Percentiles rank a stretch among this genome's conserved stretches.
phyloP scores from a whole-genome alignment of 2,329 filamentous ascomycete genomes.

The Lecanicillium sp. region DNA sequence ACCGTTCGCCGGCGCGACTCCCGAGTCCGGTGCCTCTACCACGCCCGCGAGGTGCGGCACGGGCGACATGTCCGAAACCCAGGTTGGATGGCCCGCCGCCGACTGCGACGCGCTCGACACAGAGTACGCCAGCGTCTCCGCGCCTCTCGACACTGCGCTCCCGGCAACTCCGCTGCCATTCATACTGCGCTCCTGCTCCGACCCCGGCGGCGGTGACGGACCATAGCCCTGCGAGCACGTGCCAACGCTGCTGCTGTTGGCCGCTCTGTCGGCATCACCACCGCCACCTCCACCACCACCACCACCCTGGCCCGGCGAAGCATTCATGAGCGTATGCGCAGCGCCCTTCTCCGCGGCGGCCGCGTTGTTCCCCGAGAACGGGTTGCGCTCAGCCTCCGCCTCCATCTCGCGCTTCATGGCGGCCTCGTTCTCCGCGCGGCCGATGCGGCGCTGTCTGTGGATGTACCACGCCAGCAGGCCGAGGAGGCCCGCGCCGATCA shows the following conservation, averaged over 20 bases:
- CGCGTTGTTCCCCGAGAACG: no score
- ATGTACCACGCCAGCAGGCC: background rate
- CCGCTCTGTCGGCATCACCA: no score
- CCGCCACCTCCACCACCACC: no score
- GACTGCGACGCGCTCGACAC: background rate
- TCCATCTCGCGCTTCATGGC: background rate
- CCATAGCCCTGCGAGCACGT: no score
- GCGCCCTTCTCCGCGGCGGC: no score
- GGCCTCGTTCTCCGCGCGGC: background rate
- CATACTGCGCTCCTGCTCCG: no score
- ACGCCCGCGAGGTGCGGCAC: background rate
- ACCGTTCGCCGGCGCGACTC: background rate
- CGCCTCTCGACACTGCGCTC: background rate
- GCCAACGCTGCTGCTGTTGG: no score
- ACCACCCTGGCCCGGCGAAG: no score
- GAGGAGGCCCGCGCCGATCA: background rate
- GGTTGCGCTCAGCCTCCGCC: background rate
- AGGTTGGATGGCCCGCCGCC: no score
- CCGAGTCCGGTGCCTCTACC: constrained; percentile 6
- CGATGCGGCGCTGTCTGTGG: background rate
- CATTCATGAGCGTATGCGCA: no score
- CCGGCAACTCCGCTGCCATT: background rate
- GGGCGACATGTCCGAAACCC: background rate
- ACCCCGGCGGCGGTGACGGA: no score
- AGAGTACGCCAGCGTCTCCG: background rate